phyloP scores from a whole-genome alignment of 352 stramenopile species.

The Phytophthora melonis region DNA sequence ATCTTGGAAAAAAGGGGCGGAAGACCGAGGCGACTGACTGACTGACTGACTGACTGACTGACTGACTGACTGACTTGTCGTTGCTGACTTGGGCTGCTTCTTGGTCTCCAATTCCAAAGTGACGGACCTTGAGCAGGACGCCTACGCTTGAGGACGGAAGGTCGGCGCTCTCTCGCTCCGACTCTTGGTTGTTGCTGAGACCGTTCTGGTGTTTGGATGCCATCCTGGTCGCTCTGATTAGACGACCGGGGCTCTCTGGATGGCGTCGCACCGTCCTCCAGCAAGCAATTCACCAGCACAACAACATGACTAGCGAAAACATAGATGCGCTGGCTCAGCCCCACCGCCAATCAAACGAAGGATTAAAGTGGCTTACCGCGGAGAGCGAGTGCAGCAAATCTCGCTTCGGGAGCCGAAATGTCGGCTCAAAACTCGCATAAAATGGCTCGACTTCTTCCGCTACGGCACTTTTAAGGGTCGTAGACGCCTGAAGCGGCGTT shows the following conservation, averaged over 20 bases:
- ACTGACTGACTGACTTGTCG: conserved; percentile 2
- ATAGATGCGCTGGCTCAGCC: conserved; percentile 25
- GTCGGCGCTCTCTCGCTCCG: not conserved
- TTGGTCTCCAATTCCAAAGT: conserved; percentile 30
- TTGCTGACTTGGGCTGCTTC: conserved; percentile 14
- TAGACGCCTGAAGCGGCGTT: conserved; percentile 1
- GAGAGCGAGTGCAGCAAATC: conserved; percentile 32
- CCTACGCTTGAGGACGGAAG: not conserved
- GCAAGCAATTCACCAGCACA: conserved; percentile 14
- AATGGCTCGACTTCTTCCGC: not conserved
- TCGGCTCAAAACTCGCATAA: conserved; percentile 3
- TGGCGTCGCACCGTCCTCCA: conserved; percentile 15
- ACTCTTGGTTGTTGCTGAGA: conserved; percentile 10
- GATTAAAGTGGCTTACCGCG: conserved; percentile 22
- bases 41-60: too few relatives aligned
- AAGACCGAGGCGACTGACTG: not conserved
- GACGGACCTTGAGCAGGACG: not conserved
- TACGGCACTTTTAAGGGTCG: conserved; percentile 5
- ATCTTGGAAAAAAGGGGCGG: conserved; percentile 1
- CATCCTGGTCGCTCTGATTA: conserved; percentile 20
- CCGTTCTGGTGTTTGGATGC: conserved; percentile 35
- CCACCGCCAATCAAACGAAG: conserved; percentile 2
- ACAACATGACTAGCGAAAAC: conserved; percentile 34
- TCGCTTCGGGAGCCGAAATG: conserved; percentile 12
- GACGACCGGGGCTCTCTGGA: conserved; percentile 1